Evolutionary conservation across 148 eudicot genomes (phyloP).

Genomic region (Vaccinium corymbosum): DNA sequence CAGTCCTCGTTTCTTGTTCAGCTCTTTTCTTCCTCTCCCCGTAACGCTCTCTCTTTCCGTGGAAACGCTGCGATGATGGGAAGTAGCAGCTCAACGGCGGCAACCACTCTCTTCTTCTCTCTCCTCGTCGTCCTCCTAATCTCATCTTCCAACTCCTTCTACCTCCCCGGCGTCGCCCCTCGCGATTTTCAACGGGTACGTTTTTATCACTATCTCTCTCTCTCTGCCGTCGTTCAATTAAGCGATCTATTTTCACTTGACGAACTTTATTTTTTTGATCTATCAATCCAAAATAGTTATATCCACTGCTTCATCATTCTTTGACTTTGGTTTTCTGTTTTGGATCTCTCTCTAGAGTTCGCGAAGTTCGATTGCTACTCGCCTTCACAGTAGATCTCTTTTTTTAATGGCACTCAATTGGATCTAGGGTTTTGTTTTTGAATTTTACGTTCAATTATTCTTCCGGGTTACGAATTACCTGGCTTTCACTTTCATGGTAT

Average conservation of each 20-base stretch:
- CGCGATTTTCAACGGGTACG: slow-evolving; percentile 34
- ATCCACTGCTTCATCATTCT: not conserved
- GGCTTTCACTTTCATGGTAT: not conserved
- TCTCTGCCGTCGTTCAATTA: not conserved
- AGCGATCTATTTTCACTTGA: not conserved
- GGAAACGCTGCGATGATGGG: slow-evolving; percentile 26
- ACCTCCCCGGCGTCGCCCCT: slow-evolving; percentile 54
- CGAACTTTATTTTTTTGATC: not conserved
- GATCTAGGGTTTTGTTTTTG: slow-evolving; percentile 24
- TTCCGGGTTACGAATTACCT: not conserved
- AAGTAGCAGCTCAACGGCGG: slow-evolving; percentile 12
- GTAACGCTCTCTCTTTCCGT: not conserved
- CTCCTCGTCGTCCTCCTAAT: slow-evolving; percentile 20
- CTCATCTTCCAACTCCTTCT: slow-evolving; percentile 38
- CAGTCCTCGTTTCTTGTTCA: not conserved
- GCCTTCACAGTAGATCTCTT: not conserved
- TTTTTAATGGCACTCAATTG: not conserved
- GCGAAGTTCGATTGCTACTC: slow-evolving; percentile 8
- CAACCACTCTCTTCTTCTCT: slow-evolving; percentile 15
- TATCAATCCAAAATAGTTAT: not conserved
- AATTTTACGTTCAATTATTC: not conserved
- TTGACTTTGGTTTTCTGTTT: slow-evolving; percentile 1
- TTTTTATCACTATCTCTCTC: not conserved
- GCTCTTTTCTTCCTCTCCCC: not conserved
- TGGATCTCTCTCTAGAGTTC: not conserved